Conservation (phyloP, 2,329 filamentous ascomycete species). For the Fonsecaea monophora region DNA sequence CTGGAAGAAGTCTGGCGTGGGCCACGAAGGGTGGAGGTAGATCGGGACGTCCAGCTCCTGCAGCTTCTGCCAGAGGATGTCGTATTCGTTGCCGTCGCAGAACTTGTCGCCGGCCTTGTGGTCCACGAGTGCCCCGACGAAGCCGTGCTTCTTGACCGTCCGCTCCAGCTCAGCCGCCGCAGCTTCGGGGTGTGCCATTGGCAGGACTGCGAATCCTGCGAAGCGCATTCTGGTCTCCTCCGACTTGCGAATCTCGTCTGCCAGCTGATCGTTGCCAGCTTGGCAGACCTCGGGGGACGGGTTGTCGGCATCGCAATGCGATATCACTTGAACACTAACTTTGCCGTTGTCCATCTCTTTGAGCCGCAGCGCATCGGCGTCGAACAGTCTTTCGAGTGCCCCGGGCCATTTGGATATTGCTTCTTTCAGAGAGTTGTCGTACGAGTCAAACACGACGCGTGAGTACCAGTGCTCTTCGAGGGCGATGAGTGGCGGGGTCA, state of each 20-base stretch:
- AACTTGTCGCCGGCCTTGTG: conserved; percentile 41
- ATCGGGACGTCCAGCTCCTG: conserved; percentile 33
- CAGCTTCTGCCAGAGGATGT: conserved; percentile 46
- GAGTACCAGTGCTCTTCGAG: conserved; percentile 35
- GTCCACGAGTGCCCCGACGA: conserved; percentile 58
- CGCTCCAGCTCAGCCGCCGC: conserved; percentile 46
- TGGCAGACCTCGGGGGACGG: conserved; percentile 21
- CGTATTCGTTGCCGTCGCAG: conserved; percentile 67
- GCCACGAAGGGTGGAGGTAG: conserved; percentile 36
- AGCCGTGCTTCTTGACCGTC: conserved; percentile 52
- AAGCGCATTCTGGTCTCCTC: conserved; percentile 42
- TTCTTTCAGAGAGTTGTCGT: conserved; percentile 19
- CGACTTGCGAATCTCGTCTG: conserved; percentile 41
- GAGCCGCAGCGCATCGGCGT: conserved; percentile 23
- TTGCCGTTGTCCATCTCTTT: conserved; percentile 29
- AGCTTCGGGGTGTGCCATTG: conserved; percentile 47
- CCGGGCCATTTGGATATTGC: conserved; percentile 19
- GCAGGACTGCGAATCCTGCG: conserved; percentile 52
- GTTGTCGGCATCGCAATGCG: conserved; percentile 27
- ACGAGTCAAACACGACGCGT: conserved; percentile 18
- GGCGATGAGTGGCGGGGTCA: conserved; percentile 31
- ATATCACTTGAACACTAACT: conserved; percentile 29
- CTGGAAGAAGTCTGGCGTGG: conserved; percentile 43
- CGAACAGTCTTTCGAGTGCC: conserved; percentile 22
- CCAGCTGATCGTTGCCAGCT: conserved; percentile 28